Conservation (phyloP, 208 protist species). For the Trypanosoma grayi region DNA sequence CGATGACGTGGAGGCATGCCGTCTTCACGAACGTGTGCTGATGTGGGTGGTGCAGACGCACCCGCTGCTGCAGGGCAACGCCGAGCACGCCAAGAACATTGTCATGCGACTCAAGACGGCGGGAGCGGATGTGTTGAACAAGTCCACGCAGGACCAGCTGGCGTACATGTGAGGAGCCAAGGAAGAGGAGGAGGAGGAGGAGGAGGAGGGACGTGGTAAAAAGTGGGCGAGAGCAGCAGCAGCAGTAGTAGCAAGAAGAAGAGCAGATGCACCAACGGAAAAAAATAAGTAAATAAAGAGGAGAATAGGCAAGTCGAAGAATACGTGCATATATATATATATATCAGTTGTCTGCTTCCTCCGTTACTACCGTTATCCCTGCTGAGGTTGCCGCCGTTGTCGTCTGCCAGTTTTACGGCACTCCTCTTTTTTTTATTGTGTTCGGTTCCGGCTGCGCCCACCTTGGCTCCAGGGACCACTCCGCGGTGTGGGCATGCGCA, state of each 20-base stretch:
- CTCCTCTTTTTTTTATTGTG: conserved; percentile 2
- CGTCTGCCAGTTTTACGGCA: neutral
- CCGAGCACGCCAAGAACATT: conserved; percentile 30
- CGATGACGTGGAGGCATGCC: conserved; percentile 71
- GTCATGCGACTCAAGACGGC: conserved; percentile 42
- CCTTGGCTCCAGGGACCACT: no score
- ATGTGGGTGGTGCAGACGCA: conserved; percentile 51
- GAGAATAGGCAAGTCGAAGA: no score
- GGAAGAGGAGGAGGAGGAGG: no score
- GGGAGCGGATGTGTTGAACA: conserved; percentile 34
- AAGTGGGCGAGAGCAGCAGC: neutral
- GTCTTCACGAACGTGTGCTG: conserved; percentile 73
- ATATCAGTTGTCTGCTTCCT: no score
- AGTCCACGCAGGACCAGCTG: conserved; percentile 55
- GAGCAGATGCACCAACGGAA: neutral
- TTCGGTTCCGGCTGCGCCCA: conserved; percentile 1
- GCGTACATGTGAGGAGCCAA: conserved; percentile 33
- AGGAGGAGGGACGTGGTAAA: neutral
- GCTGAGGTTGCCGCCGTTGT: no score
- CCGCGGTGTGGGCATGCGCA: no score
- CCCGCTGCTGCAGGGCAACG: conserved; percentile 37
- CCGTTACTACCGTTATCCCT: no score
- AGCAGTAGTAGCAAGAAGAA: neutral
- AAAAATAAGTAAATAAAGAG: neutral
- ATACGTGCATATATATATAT: no score